Conservation (phyloP, 108 stramenopile genomes). For the Schizochytrium sp. region DNA sequence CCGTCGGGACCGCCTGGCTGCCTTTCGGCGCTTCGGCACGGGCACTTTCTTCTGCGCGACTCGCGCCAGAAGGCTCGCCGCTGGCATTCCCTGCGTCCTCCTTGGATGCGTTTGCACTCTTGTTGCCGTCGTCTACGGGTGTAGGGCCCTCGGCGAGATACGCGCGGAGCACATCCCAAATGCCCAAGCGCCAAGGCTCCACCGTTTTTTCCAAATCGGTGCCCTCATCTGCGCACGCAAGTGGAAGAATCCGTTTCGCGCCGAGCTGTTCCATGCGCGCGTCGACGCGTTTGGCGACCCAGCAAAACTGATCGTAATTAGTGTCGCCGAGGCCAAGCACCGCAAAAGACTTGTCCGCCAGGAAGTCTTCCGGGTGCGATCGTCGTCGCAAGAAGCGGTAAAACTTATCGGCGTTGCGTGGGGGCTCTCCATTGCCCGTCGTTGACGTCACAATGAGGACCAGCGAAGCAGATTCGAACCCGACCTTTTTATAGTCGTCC, state of each 20-base stretch:
- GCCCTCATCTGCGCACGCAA: background rate
- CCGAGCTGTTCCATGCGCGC: background rate
- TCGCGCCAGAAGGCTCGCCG: background rate
- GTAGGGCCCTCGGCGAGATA: background rate
- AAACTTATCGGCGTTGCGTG: slow-evolving; percentile 70
- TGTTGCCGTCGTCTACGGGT: no score
- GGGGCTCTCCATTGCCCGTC: slow-evolving; percentile 79
- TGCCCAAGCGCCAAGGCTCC: background rate
- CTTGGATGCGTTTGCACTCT: no score
- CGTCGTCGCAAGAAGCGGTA: slow-evolving; percentile 60
- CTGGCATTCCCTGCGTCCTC: background rate
- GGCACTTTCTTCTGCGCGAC: background rate
- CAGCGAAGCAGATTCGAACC: background rate
- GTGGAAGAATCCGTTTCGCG: background rate
- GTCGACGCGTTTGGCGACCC: slow-evolving; percentile 24
- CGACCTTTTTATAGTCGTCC: background rate
- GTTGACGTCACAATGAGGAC: slow-evolving; percentile 66
- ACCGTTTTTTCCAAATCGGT: slow-evolving; percentile 7
- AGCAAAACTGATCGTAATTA: slow-evolving; percentile 29
- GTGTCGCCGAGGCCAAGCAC: slow-evolving; percentile 28
- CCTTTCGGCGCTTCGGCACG: background rate
- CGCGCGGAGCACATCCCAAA: background rate
- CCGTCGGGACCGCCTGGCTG: no score
- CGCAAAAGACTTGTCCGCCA: background rate
- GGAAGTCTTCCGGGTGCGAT: slow-evolving; percentile 12